Conservation (phyloP, 1,284 basidiomycete genomes). For the Cutaneotrichosporon arboriforme region DNA sequence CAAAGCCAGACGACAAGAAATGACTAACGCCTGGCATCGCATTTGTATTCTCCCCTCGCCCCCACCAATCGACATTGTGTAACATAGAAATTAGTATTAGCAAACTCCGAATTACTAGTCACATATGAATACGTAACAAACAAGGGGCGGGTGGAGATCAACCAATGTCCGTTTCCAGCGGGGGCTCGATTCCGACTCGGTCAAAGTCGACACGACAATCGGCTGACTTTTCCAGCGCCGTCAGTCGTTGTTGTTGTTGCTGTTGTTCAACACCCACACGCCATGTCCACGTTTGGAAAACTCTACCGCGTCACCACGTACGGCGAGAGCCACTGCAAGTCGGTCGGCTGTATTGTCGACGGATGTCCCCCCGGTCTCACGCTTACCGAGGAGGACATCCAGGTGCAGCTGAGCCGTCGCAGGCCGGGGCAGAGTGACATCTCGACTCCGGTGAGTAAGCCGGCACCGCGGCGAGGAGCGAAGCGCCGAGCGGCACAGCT, state of each 20-base stretch:
- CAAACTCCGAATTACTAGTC: no score
- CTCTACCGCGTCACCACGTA: slow-evolving; percentile 93
- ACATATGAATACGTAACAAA: no score
- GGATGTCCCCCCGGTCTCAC: slow-evolving; percentile 89
- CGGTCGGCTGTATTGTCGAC: slow-evolving; percentile 95
- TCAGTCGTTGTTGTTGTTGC: neutral
- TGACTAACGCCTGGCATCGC: no score
- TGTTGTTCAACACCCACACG: slow-evolving; percentile 10
- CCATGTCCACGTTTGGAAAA: slow-evolving; percentile 88
- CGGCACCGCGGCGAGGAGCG: no score
- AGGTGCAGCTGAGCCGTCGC: slow-evolving; percentile 83
- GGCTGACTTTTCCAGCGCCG: neutral
- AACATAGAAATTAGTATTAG: no score
- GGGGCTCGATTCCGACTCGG: no score
- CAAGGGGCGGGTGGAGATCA: no score
- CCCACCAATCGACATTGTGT: no score
- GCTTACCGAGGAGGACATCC: slow-evolving; percentile 77
- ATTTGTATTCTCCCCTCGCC: no score
- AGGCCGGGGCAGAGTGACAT: slow-evolving; percentile 94
- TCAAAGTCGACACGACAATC: no score
- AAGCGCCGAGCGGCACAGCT: neutral
- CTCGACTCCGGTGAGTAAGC: slow-evolving; percentile 75
- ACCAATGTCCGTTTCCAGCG: no score
- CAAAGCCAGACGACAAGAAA: no score
- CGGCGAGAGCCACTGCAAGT: slow-evolving; percentile 95